Evolutionary conservation across 495 filamentous ascomycete species (phyloP), one percentile per base, ranked within the genome.

Genomic region (Apodospora peruviana): DNA sequence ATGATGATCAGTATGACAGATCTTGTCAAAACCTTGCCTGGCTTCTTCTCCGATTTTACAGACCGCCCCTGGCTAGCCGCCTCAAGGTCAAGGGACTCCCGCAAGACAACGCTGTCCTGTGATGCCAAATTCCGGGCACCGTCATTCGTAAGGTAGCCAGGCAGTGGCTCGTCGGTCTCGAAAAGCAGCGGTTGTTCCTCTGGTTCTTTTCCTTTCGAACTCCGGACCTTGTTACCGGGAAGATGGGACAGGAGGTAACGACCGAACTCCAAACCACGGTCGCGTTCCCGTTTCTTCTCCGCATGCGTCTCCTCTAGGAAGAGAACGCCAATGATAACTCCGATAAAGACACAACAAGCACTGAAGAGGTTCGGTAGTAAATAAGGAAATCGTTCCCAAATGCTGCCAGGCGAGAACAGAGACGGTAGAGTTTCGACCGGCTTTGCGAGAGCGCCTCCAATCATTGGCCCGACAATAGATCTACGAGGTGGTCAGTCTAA

Each of bases 301-400:
- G 81, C 81, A 59, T 97, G 93, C 5, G 93, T 97, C 70, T 98
- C 93, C 69, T 97, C 90, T 50, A 98, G 73, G 67, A 96, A 98
- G 34, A 98, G 62, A 40, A 93, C 73, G 21, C 93, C 93, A 50
- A 95, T 78, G 18, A 85, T 64, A 21, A 98, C 84, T 9, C 91
- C 90, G 34, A 87, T 69, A 16, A 83, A 63, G 3, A 98, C 83
- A 32, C 95, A 77, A 20, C 73, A 65, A 48, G 91, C 82, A 65
- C 94, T 96, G 50, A 98, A 86, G 25, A 97, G 67, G 66, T 97
- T 98, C 46, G 93, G 91, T 42, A 98, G 81, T 45, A 97, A 78
- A 63, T 95, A 98, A 0, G 93, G 93, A 58, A 85, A 96, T 22
- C 68, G 69, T 20, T 93, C 90, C 71, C 91, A 90, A 43, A 97